Evolutionary conservation across 1,284 basidiomycete genomes (phyloP).

Genomic region (Sporisorium graminicola): DNA sequence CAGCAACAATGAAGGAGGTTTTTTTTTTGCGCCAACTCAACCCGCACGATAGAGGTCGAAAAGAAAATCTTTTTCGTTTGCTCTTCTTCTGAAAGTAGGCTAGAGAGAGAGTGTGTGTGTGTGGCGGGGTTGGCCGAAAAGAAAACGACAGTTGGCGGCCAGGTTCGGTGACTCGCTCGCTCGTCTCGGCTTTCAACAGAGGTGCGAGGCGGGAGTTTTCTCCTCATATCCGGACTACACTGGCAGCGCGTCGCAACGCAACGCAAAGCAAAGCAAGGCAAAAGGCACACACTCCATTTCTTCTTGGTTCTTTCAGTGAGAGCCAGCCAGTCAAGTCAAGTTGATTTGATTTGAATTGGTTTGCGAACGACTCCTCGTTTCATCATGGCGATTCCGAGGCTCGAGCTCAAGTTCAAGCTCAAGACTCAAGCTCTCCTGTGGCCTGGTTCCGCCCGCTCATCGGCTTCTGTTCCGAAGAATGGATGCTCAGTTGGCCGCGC

Average conservation of each 20-base stretch:
- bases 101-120: too few relatives aligned
- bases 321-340: neutral
- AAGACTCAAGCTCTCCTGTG: too few relatives aligned
- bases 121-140: too few relatives aligned
- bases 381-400: neutral
- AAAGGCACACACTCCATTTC: neutral
- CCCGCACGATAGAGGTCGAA: conserved; percentile 11
- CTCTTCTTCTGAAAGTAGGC: too few relatives aligned
- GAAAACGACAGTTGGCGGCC: too few relatives aligned
- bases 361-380: neutral
- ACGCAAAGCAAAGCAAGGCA: neutral
- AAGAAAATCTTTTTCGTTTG: conserved; percentile 8
- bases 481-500: neutral
- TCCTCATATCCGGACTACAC: neutral
- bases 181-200: conserved; percentile 9
- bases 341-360: conserved; percentile 3
- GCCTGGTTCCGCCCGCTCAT: neutral
- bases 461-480: conserved; percentile 1
- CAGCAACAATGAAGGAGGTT: neutral
- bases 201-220: neutral
- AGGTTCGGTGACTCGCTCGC: conserved; percentile 6
- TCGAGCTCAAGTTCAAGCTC: neutral
- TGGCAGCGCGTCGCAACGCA: too few relatives aligned
- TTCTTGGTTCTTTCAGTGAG: neutral
- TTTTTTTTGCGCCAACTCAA: neutral